Evolutionary conservation across 345 rosid genomes (phyloP).

Genomic region (Alliaria petiolata): DNA sequence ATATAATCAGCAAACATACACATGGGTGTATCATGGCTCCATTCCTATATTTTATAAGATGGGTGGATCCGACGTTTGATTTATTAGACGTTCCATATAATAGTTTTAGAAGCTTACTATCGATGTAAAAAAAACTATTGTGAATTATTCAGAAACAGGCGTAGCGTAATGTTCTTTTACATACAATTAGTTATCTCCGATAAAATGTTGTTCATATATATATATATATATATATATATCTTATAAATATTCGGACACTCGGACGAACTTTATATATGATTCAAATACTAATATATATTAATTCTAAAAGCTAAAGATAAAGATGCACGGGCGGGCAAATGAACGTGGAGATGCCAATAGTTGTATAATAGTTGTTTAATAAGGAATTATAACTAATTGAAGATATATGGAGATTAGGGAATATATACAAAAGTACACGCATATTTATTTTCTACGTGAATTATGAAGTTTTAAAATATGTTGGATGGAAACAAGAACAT

Average conservation of each 20-base stretch:
- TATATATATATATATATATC: background rate
- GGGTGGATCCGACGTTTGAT: no score
- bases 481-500: constrained; percentile 6
- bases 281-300: background rate
- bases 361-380: constrained; percentile 32
- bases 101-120: no score
- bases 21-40: no score
- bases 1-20: no score
- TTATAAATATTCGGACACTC: background rate
- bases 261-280: background rate
- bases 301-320: constrained; percentile 13
- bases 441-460: background rate
- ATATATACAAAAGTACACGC: constrained; percentile 25
- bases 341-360: constrained; percentile 31
- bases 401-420: constrained; percentile 15
- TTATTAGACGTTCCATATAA: no score
- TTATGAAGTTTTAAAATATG: background rate
- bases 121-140: background rate
- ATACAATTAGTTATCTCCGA: background rate
- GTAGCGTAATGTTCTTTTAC: background rate
- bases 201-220: background rate
- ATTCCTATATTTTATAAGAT: no score
- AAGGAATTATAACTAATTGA: constrained; percentile 27
- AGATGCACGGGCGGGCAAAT: constrained; percentile 27
- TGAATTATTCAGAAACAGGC: background rate